phyloP scores from a whole-genome alignment of 345 rosid species.

The Brassica nigra region DNA sequence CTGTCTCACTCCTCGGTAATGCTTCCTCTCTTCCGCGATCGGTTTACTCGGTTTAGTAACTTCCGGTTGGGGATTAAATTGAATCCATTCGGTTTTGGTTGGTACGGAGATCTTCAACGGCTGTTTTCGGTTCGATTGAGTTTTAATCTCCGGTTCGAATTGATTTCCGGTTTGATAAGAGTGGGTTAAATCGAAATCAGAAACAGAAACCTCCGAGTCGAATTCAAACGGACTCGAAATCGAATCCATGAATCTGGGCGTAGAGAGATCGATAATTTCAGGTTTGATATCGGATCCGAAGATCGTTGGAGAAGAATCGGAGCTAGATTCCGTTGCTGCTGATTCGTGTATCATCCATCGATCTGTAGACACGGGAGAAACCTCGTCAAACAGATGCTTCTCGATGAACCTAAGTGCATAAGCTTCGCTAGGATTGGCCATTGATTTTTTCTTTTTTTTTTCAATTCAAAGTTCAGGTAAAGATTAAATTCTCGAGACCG shows the following conservation, averaged over 20 bases:
- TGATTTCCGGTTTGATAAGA: background rate
- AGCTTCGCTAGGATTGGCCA: slow-evolving; percentile 48
- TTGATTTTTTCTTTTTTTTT: background rate
- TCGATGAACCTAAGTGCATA: slow-evolving; percentile 56
- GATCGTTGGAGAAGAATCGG: slow-evolving; percentile 26
- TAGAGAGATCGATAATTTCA: slow-evolving; percentile 41
- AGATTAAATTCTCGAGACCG: background rate
- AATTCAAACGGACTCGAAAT: slow-evolving; percentile 26
- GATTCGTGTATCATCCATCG: slow-evolving; percentile 26
- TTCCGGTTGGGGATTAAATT: slow-evolving; percentile 39
- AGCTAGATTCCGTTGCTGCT: slow-evolving; percentile 26
- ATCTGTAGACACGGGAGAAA: slow-evolving; percentile 39
- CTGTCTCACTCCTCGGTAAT: slow-evolving; percentile 84
- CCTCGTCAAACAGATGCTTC: slow-evolving; percentile 59
- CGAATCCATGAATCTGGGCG: slow-evolving; percentile 38
- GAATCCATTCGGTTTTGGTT: slow-evolving; percentile 51
- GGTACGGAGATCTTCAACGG: slow-evolving; percentile 57
- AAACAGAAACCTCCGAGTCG: slow-evolving; percentile 34
- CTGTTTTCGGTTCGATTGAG: slow-evolving; percentile 46
- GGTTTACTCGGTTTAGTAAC: slow-evolving; percentile 6
- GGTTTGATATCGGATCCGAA: slow-evolving; percentile 45
- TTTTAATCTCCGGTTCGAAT: background rate
- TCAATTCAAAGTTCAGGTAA: background rate
- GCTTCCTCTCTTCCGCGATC: slow-evolving; percentile 43
- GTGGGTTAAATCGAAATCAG: background rate